Percentiles rank a stretch among this genome's conserved stretches.
phyloP scores from a whole-genome alignment of 345 rosid genomes.

The Anacardium occidentale region DNA sequence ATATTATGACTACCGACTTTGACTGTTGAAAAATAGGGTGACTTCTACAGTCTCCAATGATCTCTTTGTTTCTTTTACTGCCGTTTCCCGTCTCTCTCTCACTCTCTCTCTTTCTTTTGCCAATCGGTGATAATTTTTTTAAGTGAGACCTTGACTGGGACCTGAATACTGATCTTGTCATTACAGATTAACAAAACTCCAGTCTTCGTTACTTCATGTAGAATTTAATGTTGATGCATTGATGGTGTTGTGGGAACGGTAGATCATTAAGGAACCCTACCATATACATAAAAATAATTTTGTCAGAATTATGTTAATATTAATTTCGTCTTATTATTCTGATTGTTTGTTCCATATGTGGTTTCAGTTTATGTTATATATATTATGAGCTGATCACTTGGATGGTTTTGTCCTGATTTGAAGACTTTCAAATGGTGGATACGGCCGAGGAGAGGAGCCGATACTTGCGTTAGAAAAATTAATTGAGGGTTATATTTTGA shows the following conservation, averaged over 20 bases:
- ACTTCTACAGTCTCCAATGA: conserved; percentile 23
- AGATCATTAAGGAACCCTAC: conserved; percentile 12
- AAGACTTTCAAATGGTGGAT: neutral
- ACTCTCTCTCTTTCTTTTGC: conserved; percentile 21
- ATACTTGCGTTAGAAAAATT: neutral
- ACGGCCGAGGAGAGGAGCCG: neutral
- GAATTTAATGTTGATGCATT: neutral
- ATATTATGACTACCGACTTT: conserved; percentile 3
- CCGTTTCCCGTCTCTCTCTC: conserved; percentile 19
- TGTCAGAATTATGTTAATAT: neutral
- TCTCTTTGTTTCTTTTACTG: conserved; percentile 34
- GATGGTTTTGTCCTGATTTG: conserved; percentile 6
- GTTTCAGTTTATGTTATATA: neutral
- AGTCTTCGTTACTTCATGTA: neutral
- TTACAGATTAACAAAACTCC: conserved; percentile 7
- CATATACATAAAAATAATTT: conserved; percentile 1
- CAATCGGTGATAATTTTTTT: conserved; percentile 17
- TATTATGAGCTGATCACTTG: conserved; percentile 11
- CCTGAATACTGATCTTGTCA: conserved; percentile 29
- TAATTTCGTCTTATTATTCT: conserved; percentile 10
- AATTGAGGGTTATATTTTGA: neutral
- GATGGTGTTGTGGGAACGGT: conserved; percentile 3
- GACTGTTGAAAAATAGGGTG: conserved; percentile 22
- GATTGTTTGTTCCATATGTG: neutral
- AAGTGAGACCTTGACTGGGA: conserved; percentile 50